Conservation (phyloP, 805 yeast species). For the Candida maris region DNA sequence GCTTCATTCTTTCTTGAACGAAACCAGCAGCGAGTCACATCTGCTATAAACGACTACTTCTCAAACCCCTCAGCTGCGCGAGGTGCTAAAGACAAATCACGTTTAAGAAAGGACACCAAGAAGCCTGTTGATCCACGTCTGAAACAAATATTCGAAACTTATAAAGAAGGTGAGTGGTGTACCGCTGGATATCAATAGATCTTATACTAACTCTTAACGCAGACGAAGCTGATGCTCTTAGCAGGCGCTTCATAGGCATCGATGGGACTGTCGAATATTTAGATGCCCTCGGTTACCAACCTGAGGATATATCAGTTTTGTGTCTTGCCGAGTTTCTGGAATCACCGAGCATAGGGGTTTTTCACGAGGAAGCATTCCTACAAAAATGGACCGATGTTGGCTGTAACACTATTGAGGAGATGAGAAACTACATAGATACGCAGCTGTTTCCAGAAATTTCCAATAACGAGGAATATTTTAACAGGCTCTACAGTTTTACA, state of each 20-base stretch:
- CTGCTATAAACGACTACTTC: slow-evolving; percentile 25
- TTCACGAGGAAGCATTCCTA: slow-evolving; percentile 48
- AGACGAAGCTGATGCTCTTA: slow-evolving; percentile 22
- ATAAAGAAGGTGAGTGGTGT: slow-evolving; percentile 23
- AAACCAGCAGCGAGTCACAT: slow-evolving; percentile 17
- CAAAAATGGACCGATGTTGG: slow-evolving; percentile 50
- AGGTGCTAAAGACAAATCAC: slow-evolving; percentile 4
- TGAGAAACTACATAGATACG: slow-evolving; percentile 40
- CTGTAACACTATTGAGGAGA: slow-evolving; percentile 35
- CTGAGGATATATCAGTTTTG: slow-evolving; percentile 72
- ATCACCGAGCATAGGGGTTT: slow-evolving; percentile 64
- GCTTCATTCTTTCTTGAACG: slow-evolving; percentile 32
- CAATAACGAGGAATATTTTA: slow-evolving; percentile 41
- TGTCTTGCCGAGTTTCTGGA: slow-evolving; percentile 67
- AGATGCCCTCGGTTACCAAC: slow-evolving; percentile 60
- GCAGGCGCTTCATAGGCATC: slow-evolving; percentile 49
- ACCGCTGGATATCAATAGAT: no score
- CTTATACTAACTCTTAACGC: no score
- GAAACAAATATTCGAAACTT: slow-evolving; percentile 32
- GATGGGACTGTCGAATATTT: slow-evolving; percentile 76
- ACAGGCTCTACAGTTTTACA: slow-evolving; percentile 63
- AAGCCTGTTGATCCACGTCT: slow-evolving; percentile 17
- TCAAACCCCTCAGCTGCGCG: slow-evolving; percentile 16
- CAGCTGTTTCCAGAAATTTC: slow-evolving; percentile 32
- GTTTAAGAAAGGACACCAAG: slow-evolving; percentile 2